phyloP scores from a whole-genome alignment of 2,329 filamentous ascomycete genomes.

The Aspergillus sp. region DNA sequence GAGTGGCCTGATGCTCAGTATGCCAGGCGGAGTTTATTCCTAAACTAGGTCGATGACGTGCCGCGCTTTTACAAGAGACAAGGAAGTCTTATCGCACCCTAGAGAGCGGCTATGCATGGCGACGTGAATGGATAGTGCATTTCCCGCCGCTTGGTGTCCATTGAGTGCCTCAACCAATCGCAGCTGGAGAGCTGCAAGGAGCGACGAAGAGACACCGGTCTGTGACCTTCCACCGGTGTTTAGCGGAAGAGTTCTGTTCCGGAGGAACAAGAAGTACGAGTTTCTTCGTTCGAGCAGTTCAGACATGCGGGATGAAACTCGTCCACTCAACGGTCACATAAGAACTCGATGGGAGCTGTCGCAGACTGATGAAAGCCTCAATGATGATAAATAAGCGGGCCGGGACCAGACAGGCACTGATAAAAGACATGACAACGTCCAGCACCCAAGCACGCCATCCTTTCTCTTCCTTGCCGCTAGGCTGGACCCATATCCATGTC shows the following conservation, averaged over 20 bases:
- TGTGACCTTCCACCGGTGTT: too few relatives aligned
- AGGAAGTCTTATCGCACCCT: background rate
- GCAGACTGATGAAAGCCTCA: constrained; percentile 4
- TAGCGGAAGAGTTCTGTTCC: background rate
- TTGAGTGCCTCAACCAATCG: too few relatives aligned
- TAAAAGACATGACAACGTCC: background rate
- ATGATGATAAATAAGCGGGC: constrained; percentile 5
- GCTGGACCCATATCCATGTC: constrained; percentile 1
- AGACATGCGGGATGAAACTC: constrained; percentile 6
- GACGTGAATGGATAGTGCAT: too few relatives aligned
- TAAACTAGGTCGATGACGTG: background rate
- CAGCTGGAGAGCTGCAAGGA: too few relatives aligned
- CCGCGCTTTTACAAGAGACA: background rate
- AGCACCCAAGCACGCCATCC: constrained; percentile 5
- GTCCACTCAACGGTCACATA: constrained; percentile 20
- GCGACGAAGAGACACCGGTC: too few relatives aligned
- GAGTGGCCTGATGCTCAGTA: background rate
- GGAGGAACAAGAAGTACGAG: background rate
- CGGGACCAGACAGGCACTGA: background rate
- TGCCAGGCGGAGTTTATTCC: background rate
- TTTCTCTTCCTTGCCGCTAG: background rate
- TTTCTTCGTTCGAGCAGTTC: background rate
- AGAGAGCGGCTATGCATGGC: too few relatives aligned
- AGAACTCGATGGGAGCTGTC: constrained; percentile 13
- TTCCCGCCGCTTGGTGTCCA: too few relatives aligned